Conservation (phyloP, 148 eudicot genomes). For the Linanthus parryae region DNA sequence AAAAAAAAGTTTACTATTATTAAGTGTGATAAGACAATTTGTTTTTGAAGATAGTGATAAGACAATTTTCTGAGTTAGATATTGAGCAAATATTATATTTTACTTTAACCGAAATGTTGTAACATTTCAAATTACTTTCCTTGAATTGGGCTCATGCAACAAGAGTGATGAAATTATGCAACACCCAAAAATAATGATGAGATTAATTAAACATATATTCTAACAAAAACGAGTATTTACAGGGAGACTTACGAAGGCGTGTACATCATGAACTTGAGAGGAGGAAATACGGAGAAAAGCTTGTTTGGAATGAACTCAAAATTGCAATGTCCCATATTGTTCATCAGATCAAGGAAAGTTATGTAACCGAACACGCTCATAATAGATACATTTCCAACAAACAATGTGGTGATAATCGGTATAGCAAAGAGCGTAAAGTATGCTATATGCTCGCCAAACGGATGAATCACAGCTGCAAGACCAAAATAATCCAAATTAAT, state of each 20-base stretch:
- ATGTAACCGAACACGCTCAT: conserved; percentile 21
- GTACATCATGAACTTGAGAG: conserved; percentile 68
- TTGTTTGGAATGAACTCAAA: conserved; percentile 59
- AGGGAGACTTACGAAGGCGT: conserved; percentile 57
- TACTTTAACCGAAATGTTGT: too few relatives aligned
- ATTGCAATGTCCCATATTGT: conserved; percentile 76
- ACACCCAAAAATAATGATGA: too few relatives aligned
- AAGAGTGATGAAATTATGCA: too few relatives aligned
- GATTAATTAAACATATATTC: neutral
- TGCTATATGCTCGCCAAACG: conserved; percentile 62
- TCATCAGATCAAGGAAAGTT: conserved; percentile 55
- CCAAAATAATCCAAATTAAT: too few relatives aligned
- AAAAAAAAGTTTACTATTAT: too few relatives aligned
- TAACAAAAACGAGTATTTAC: neutral
- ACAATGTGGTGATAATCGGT: conserved; percentile 25
- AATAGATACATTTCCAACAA: conserved; percentile 24
- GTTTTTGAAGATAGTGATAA: too few relatives aligned
- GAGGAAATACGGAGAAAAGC: conserved; percentile 48
- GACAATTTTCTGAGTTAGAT: too few relatives aligned
- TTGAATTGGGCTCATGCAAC: too few relatives aligned
- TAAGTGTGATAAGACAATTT: too few relatives aligned
- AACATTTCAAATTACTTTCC: too few relatives aligned
- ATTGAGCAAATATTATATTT: too few relatives aligned
- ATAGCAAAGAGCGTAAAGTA: conserved; percentile 46
- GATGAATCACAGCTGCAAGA: conserved; percentile 66